phyloP scores from a whole-genome alignment of 1,284 basidiomycete genomes.

The Cryptococcus sp. region DNA sequence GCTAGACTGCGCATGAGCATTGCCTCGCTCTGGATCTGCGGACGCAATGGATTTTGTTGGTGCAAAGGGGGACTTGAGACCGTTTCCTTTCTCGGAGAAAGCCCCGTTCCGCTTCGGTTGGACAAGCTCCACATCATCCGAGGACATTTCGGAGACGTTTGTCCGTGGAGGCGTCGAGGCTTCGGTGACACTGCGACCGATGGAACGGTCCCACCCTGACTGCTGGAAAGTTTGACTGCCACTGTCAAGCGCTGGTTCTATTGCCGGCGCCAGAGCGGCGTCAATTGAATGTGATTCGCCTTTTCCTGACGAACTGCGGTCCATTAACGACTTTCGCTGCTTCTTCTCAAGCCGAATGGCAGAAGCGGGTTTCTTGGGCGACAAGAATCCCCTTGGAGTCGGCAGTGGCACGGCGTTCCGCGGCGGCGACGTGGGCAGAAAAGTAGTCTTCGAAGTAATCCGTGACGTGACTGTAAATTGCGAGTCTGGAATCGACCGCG shows the following conservation, averaged over 20 bases:
- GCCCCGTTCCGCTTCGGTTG: constrained; percentile 5
- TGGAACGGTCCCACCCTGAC: constrained; percentile 11
- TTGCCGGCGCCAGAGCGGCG: no score
- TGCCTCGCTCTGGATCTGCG: no score
- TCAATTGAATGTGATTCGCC: no score
- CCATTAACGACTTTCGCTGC: constrained; percentile 11
- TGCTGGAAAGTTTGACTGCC: no score
- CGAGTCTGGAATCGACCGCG: constrained; percentile 15
- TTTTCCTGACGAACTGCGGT: no score
- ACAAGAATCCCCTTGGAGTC: constrained; percentile 40
- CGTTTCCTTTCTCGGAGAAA: constrained; percentile 1
- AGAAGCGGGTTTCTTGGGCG: constrained; percentile 45
- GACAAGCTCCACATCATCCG: constrained; percentile 27
- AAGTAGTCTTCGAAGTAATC: constrained; percentile 7
- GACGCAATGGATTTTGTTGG: no score
- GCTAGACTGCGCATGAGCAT: no score
- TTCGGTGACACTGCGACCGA: constrained; percentile 25
- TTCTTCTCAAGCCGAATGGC: constrained; percentile 38
- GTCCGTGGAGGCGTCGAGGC: constrained; percentile 22
- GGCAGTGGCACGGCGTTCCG: constrained; percentile 38
- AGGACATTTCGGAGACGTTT: constrained; percentile 20
- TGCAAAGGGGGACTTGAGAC: no score
- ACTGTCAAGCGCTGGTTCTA: no score
- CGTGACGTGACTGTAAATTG: constrained; percentile 14
- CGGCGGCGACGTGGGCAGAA: constrained; percentile 29